Conservation (phyloP, 2,329 filamentous ascomycete genomes). For the Dothiorella sarmentorum region DNA sequence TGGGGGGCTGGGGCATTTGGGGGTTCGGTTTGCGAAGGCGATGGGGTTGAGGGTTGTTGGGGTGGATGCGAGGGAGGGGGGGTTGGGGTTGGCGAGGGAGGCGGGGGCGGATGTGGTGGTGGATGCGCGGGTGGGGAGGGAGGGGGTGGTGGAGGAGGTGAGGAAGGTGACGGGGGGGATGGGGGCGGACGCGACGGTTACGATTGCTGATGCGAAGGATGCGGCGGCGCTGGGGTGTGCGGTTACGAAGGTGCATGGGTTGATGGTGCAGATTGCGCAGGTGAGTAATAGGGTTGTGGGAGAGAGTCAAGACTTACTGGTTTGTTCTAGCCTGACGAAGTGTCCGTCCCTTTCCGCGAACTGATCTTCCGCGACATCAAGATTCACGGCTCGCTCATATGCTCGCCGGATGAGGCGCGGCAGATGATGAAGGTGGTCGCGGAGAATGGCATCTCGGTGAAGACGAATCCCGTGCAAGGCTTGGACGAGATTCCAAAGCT, state of each 20-base stretch:
- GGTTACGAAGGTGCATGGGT: constrained; percentile 58
- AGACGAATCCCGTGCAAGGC: constrained; percentile 52
- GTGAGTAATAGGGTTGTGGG: constrained; percentile 20
- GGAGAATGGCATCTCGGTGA: constrained; percentile 47
- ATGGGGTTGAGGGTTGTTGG: constrained; percentile 52
- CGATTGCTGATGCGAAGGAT: constrained; percentile 50
- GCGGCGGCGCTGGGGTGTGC: constrained; percentile 53
- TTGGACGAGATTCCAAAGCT: constrained; percentile 52
- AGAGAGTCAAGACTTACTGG: neutral
- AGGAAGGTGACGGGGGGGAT: constrained; percentile 46
- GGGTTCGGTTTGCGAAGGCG: constrained; percentile 50
- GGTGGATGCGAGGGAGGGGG: constrained; percentile 54
- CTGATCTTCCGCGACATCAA: constrained; percentile 54
- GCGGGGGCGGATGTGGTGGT: constrained; percentile 52
- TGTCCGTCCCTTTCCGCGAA: constrained; percentile 44
- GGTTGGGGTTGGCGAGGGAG: constrained; percentile 46
- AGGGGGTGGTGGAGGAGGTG: constrained; percentile 47
- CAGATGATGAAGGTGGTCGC: constrained; percentile 49
- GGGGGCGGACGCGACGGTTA: constrained; percentile 53
- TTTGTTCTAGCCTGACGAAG: constrained; percentile 31
- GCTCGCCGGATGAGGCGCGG: constrained; percentile 42
- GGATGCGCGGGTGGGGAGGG: constrained; percentile 50
- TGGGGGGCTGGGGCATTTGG: constrained; percentile 48
- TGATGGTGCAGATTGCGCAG: constrained; percentile 59
- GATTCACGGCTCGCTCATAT: constrained; percentile 47